Base-by-base conservation (phyloP, 1,284 basidiomycete genomes). In the Rhodotorula glutinis region DNA sequence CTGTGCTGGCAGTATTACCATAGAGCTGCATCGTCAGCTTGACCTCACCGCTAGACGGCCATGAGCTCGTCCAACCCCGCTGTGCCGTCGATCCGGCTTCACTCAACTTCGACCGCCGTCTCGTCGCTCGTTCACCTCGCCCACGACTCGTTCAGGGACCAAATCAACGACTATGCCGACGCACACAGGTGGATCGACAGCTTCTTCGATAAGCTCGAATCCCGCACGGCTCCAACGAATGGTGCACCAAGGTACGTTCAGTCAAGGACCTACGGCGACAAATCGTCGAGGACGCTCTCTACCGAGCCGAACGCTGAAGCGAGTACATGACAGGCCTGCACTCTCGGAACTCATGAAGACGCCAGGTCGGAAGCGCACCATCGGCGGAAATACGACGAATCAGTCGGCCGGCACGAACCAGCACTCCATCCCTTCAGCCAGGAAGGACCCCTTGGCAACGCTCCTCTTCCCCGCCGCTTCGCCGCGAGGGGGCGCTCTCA, bases 301-400 rank as follows among this genome's bases (percentile, higher is more conserved):
- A 7, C 17, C 5, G 10, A 11, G 19, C 23, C 3, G 9, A 23
- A 23, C 5, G 0, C 17, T 13, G 33, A 38, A 5, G 11, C 5
- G 33, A 38, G 33, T 38, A 38, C 33, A 38, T 11, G 14, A 4
- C 68, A 73, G 71, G 3, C 66, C 54, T 13, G 64, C 57, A 49
- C 59, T 73, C 40, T 57, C 69, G 0, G 69, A 71, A 30, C 51
- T 73, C 29, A 73, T 73, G 71, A 73, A 73, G 56, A 71, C 71
- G 2, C 71, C 71, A 4, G 69, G 69, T 9, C 65, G 71, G 14
- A 70, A 60, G 46, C 68, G 66, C 30, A 52, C 44, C 13, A 57
- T 60, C 23, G 66, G 55, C 40, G 59, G 38, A 4, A 55, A 58
- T 53, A 49, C 41, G n/a, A 51, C 49, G 27, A 51, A 51, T 25